Conservation (phyloP, 371 early-diverging fungal species). For the Lichtheimia ornata region DNA sequence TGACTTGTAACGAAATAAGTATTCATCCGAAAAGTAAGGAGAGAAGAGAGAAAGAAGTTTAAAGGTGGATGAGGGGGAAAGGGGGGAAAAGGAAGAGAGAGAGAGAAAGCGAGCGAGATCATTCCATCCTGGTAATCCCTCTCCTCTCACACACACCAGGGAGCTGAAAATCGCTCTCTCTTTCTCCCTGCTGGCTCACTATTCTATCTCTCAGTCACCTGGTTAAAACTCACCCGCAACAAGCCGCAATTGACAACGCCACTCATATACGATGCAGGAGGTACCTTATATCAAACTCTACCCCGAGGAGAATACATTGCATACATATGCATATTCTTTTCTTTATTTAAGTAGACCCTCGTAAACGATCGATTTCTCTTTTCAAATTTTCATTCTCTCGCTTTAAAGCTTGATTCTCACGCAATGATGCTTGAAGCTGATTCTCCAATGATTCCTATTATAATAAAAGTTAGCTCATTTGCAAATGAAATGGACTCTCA, state of each 20-base stretch:
- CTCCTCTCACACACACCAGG: too few relatives aligned
- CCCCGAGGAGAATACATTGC: too few relatives aligned
- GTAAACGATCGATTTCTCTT: slow-evolving; percentile 46
- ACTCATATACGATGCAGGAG: too few relatives aligned
- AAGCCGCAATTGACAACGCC: too few relatives aligned
- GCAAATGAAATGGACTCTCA: too few relatives aligned
- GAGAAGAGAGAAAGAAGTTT: background rate
- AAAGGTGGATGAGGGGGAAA: background rate
- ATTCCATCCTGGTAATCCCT: too few relatives aligned
- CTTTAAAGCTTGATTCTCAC: slow-evolving; percentile 54
- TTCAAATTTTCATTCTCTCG: slow-evolving; percentile 58
- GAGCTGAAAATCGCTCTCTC: background rate
- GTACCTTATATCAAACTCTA: too few relatives aligned
- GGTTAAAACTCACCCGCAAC: too few relatives aligned
- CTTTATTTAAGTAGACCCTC: background rate
- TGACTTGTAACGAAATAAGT: slow-evolving; percentile 4
- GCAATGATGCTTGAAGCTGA: slow-evolving; percentile 41
- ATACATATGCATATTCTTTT: too few relatives aligned
- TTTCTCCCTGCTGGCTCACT: background rate
- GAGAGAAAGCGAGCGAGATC: background rate
- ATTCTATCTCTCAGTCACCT: background rate
- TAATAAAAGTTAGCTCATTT: too few relatives aligned
- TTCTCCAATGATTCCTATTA: slow-evolving; percentile 37
- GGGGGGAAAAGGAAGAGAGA: background rate
- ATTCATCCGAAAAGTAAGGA: slow-evolving; percentile 13